Conservation (phyloP, 2,329 filamentous ascomycete genomes). For the Alternaria solani region DNA sequence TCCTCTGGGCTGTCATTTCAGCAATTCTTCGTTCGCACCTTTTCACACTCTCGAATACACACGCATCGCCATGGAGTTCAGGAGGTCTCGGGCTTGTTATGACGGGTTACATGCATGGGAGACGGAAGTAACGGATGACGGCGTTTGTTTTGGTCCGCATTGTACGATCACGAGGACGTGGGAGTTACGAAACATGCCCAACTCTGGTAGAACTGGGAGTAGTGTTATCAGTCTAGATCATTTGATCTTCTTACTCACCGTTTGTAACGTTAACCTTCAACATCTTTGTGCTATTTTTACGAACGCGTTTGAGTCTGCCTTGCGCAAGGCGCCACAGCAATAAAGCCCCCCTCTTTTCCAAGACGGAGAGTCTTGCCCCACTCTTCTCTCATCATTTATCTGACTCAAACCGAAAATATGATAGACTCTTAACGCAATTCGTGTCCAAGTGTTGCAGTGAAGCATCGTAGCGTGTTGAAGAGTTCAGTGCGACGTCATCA, state of each 20-base stretch:
- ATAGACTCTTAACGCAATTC: conserved; percentile 5
- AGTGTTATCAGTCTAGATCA: neutral
- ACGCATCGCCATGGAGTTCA: conserved; percentile 43
- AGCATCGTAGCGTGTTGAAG: conserved; percentile 12
- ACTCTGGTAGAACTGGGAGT: conserved; percentile 25
- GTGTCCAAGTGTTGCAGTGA: conserved; percentile 8
- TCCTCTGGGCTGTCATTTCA: conserved; percentile 24
- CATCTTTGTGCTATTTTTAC: conserved; percentile 21
- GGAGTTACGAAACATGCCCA: conserved; percentile 23
- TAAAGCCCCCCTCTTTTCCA: neutral
- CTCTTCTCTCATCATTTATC: neutral
- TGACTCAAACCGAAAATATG: neutral
- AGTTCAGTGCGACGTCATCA: conserved; percentile 29
- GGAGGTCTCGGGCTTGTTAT: conserved; percentile 10
- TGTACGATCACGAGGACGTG: conserved; percentile 33
- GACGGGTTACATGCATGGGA: conserved; percentile 24
- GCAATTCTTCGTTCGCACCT: conserved; percentile 16
- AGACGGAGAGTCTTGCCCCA: neutral
- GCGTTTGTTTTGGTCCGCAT: conserved; percentile 16
- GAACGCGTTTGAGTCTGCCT: conserved; percentile 25
- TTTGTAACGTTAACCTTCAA: conserved; percentile 9
- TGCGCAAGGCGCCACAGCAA: conserved; percentile 15
- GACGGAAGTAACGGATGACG: neutral
- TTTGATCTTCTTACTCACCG: conserved; percentile 1
- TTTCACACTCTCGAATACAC: conserved; percentile 16